Base-by-base conservation (phyloP, 1,284 basidiomycete genomes). In the Austroboletus niveus region DNA sequence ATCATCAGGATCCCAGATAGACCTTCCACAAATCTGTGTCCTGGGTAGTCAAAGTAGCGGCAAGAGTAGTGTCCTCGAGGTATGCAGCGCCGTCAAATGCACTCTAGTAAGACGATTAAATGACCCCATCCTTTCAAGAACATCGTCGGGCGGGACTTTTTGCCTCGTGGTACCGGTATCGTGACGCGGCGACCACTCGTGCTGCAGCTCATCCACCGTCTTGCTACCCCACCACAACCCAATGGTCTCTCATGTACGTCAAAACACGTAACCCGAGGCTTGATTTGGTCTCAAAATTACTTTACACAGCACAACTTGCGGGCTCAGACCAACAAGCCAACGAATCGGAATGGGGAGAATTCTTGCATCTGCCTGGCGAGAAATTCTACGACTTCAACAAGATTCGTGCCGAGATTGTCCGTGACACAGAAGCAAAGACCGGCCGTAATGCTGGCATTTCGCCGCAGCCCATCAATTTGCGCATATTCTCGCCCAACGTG, bases 381-480 rank as follows among this genome's bases (percentile, higher is more conserved):
- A 98, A 98, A 74, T 97, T 98, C 76, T 89, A 88, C 70, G 96
- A 99, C 75, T 99, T 99, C 74, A 79, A 85, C 75, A 96, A 97
- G 79, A 97, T 98, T 67, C 81, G 95, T 57, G 92, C 91, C 44
- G 96, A 99, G 74, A 99, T 99, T 63, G 83, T 98, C 32, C 85
- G 88, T 55, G 96, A 99, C 69, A 99, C 96, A 1, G 96, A 98
- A 67, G 89, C 92, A 54, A 98, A 98, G 82, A 99, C 96, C 0
- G 96, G 96, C 54, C 92, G 91, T 72, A 98, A 98, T 68, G 95
- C 94, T 48, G 94, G 94, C 55, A 96, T 97, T 64, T 98, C 94
- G 3, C 92, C 95, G 24, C 82, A 87, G 57, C 94, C 96, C 42
- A 99, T 98, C 81, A 98, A 98, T 74, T 76, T 99, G 51, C 90